A percentile compares a stretch with the other conserved stretches of the same genome.
phyloP scores from a whole-genome alignment of 73 alveolate species.

The Symbiodinium pilosum region DNA sequence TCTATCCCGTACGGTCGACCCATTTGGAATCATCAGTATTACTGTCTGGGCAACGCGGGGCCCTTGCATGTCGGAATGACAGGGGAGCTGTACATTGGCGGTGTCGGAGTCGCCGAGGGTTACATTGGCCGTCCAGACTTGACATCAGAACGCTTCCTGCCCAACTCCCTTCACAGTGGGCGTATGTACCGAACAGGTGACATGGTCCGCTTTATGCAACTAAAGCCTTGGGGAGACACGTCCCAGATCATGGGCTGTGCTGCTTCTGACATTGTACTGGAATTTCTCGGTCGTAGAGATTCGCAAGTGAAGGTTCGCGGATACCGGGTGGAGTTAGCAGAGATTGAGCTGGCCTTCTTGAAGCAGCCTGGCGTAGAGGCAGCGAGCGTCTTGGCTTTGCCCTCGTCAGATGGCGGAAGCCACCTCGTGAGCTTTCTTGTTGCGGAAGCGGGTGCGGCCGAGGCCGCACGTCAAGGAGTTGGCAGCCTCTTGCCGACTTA shows the following conservation, averaged over 20 bases:
- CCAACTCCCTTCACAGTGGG: constrained; percentile 58
- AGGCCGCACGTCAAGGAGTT: neutral
- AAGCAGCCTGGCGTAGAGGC: constrained; percentile 13
- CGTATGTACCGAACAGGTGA: constrained; percentile 79
- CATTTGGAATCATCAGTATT: constrained; percentile 80
- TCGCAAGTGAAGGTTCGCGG: constrained; percentile 85
- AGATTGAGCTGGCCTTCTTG: constrained; percentile 22
- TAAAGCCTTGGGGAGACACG: constrained; percentile 54
- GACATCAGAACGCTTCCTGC: constrained; percentile 31
- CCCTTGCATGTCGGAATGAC: constrained; percentile 42
- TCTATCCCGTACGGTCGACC: constrained; percentile 80
- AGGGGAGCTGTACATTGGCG: constrained; percentile 70
- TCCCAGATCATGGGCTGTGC: neutral
- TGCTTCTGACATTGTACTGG: constrained; percentile 31
- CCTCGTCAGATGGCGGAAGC: neutral
- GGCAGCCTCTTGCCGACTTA: constrained; percentile 1
- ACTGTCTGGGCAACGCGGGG: neutral
- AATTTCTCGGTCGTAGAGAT: constrained; percentile 57
- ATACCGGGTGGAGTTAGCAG: constrained; percentile 74
- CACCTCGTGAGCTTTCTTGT: constrained; percentile 38
- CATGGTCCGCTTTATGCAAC: constrained; percentile 81
- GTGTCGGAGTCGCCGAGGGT: constrained; percentile 83
- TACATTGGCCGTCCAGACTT: constrained; percentile 70
- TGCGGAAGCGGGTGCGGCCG: neutral
- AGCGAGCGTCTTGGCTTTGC: neutral